Evolutionary conservation across 179 eudicot genomes (phyloP), one percentile per base, ranked within the genome.

Genomic region (Silene vulgaris): DNA sequence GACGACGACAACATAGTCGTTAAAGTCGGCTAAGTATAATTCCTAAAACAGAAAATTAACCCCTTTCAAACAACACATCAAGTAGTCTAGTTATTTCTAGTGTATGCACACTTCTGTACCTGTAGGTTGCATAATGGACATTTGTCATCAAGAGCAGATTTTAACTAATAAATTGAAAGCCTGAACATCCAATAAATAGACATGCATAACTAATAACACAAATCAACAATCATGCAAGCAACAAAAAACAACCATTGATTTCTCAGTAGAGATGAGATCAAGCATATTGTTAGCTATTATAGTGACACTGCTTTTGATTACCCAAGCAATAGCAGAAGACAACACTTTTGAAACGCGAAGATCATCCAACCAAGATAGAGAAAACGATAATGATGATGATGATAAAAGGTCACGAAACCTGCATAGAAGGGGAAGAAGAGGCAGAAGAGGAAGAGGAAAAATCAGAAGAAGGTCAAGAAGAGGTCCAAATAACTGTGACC

Each of bases 401-500:
- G 77, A 65, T 20, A 83, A 76, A 65, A 81, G 59, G 26, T 74
- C 69, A 60, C 56, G 72, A 29, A 37, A 40, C 21, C 64, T 12
- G 19, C 66, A 74, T 7, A 66, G 77, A 21, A 28, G 64, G 19
- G 63, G 50, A 30, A 74, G 75, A 62, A 56, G 77, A 5, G 20
- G 65, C 9, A 64, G 61, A 8, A 68, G 74, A n/a, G 40, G 35
- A 0, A 75, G 74, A 28, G 75, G 78, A 1, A 64, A 74, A 12
- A 54, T 56, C 16, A 30, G 86, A 32, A 43, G 81, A 21, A 60
- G 83, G 19, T 6, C 66, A 37, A 64, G 80, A 65, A 28, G 82
- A 70, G 71, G 78, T 23, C 65, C 74, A 1, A 72, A 3, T 13
- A 9, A 77, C 16, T 89, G 93, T 81, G 93, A 89, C 74, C 90